phyloP scores from a whole-genome alignment of 2,329 filamentous ascomycete genomes.

The Alternaria arborescens region DNA sequence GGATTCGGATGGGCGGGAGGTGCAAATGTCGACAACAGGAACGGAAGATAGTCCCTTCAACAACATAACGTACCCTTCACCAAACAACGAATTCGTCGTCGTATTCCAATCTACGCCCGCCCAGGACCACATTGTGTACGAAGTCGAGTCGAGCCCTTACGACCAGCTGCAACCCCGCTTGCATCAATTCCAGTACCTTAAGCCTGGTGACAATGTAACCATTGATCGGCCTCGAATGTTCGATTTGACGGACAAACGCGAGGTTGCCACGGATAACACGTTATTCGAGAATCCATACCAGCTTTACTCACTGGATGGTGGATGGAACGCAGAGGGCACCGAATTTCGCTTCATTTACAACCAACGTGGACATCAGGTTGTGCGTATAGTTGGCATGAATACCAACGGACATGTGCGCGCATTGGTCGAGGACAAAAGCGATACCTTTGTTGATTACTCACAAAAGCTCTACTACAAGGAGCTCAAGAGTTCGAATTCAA shows the following conservation, averaged over 20 bases:
- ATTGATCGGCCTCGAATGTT: slow-evolving; percentile 33
- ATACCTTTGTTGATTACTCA: slow-evolving; percentile 36
- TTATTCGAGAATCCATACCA: slow-evolving; percentile 32
- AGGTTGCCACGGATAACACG: slow-evolving; percentile 26
- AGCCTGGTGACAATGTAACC: slow-evolving; percentile 30
- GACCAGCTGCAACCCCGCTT: slow-evolving; percentile 31
- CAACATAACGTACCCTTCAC: slow-evolving; percentile 26
- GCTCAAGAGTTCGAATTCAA: slow-evolving; percentile 18
- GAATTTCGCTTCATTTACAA: slow-evolving; percentile 38
- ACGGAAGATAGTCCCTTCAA: slow-evolving; percentile 28
- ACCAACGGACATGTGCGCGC: slow-evolving; percentile 28
- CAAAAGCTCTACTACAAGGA: slow-evolving; percentile 26
- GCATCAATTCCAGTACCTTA: slow-evolving; percentile 28
- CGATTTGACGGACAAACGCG: slow-evolving; percentile 25
- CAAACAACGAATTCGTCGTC: slow-evolving; percentile 28
- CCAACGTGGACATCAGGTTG: slow-evolving; percentile 32
- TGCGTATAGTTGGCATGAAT: slow-evolving; percentile 35
- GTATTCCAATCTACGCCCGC: slow-evolving; percentile 28
- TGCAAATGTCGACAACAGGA: slow-evolving; percentile 31
- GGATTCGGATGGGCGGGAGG: slow-evolving; percentile 22
- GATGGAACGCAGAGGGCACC: slow-evolving; percentile 32
- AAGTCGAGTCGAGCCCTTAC: slow-evolving; percentile 31
- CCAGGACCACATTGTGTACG: slow-evolving; percentile 28
- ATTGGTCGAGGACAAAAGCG: slow-evolving; percentile 34
- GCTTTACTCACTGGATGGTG: slow-evolving; percentile 9